Conservation (phyloP, 2,329 filamentous ascomycete genomes). For the Fusarium nodosum region DNA sequence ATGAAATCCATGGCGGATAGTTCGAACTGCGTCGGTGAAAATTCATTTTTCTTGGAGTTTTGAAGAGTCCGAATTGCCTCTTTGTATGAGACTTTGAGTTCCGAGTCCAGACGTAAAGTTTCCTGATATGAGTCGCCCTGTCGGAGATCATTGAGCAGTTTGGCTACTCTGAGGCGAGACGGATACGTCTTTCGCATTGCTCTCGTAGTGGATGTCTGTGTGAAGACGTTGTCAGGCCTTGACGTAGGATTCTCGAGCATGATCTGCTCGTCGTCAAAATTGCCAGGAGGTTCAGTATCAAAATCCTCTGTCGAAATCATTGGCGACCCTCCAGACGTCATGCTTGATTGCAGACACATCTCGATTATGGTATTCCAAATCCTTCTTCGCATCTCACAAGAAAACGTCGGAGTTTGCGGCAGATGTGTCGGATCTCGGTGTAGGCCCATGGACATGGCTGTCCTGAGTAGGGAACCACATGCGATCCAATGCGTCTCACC, state of each 20-base stretch:
- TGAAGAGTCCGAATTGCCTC: conserved; percentile 54
- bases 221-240: conserved; percentile 55
- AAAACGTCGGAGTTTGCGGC: conserved; percentile 53
- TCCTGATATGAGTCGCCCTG: conserved; percentile 59
- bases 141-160: conserved; percentile 60
- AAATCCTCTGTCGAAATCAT: conserved; percentile 61
- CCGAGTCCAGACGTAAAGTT: conserved; percentile 59
- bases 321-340: conserved; percentile 62
- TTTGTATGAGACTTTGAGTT: conserved; percentile 61
- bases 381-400: conserved; percentile 63
- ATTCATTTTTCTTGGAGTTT: conserved; percentile 33
- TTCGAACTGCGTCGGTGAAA: conserved; percentile 56
- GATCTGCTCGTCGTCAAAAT: conserved; percentile 65
- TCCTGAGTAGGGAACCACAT: conserved; percentile 59
- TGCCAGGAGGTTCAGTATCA: conserved; percentile 63
- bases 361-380: conserved; percentile 68
- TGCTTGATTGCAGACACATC: conserved; percentile 60
- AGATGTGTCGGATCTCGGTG: conserved; percentile 63
- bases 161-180: conserved; percentile 58
- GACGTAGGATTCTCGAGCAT: conserved; percentile 49
- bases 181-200: conserved; percentile 60
- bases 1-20: conserved; percentile 63
- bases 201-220: conserved; percentile 58
- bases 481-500: conserved; percentile 64
- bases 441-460: conserved; percentile 64